phyloP scores from a whole-genome alignment of 1,284 basidiomycete species.

The Heterobasidion parviporum region DNA sequence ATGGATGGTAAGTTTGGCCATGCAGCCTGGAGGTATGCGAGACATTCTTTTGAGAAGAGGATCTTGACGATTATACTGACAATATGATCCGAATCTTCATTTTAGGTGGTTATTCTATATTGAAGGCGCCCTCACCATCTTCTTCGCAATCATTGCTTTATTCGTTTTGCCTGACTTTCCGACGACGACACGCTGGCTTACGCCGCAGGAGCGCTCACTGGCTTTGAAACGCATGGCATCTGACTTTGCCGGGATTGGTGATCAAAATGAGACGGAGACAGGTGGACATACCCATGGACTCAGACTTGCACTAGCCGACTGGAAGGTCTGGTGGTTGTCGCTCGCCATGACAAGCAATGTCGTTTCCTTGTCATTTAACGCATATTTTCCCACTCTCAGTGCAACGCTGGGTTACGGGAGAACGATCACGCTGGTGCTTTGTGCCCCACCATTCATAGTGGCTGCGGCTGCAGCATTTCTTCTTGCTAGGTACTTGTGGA shows the following conservation, averaged over 20 bases:
- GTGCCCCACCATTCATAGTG: slow-evolving; percentile 72
- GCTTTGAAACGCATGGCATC: slow-evolving; percentile 67
- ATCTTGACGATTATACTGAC: too few species aligned
- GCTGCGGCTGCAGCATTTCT: slow-evolving; percentile 46
- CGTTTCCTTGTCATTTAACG: slow-evolving; percentile 64
- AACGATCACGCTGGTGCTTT: slow-evolving; percentile 59
- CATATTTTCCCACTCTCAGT: slow-evolving; percentile 61
- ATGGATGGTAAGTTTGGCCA: slow-evolving; percentile 68
- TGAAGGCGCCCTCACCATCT: slow-evolving; percentile 40
- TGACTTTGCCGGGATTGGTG: slow-evolving; percentile 45
- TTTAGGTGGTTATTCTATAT: slow-evolving; percentile 68
- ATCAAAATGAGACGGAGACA: slow-evolving; percentile 29
- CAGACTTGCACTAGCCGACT: slow-evolving; percentile 52
- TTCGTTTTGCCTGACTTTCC: slow-evolving; percentile 77
- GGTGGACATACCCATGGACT: slow-evolving; percentile 37
- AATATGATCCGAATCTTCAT: background rate
- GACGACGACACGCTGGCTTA: slow-evolving; percentile 47
- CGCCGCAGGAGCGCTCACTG: slow-evolving; percentile 51
- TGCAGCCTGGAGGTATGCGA: slow-evolving; percentile 58
- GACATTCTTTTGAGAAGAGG: background rate
- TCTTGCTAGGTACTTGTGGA: slow-evolving; percentile 31
- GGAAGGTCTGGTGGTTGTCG: slow-evolving; percentile 68
- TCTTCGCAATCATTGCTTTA: slow-evolving; percentile 49
- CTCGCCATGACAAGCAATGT: slow-evolving; percentile 43
- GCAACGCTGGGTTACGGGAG: slow-evolving; percentile 60